Percentiles rank a stretch among this genome's conserved stretches.
Evolutionary conservation across 108 stramenopile species (phyloP).

Genomic region (Skeletonema potamos): DNA sequence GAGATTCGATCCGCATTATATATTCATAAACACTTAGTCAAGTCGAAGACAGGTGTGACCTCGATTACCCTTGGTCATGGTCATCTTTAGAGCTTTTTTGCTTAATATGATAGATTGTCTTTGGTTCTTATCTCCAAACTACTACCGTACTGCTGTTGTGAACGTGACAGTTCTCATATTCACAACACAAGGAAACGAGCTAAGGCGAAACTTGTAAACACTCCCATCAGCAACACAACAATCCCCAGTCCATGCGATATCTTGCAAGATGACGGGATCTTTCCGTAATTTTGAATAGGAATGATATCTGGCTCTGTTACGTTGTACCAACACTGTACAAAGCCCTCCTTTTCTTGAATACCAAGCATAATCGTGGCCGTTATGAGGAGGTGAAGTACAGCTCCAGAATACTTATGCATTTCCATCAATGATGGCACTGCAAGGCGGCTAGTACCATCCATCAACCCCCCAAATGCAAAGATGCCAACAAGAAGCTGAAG

Average conservation of each 20-base stretch:
- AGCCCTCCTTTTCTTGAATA: conserved; percentile 81
- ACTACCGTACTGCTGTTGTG: too few relatives aligned
- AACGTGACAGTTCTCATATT: too few relatives aligned
- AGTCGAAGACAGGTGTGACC: too few relatives aligned
- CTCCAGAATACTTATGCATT: conserved; percentile 54
- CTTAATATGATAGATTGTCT: not conserved
- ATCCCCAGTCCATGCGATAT: conserved; percentile 57
- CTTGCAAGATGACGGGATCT: conserved; percentile 61
- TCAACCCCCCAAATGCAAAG: conserved; percentile 35
- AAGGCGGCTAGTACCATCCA: conserved; percentile 17
- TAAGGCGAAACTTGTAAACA: conserved; percentile 45
- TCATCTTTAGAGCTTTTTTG: too few relatives aligned
- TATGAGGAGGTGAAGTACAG: conserved; percentile 50
- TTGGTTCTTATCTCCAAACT: not conserved
- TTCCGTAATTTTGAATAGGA: conserved; percentile 39
- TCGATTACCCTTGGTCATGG: too few relatives aligned
- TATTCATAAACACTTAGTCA: not conserved
- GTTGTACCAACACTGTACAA: conserved; percentile 60
- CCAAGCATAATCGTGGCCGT: conserved; percentile 65
- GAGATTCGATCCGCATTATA: not conserved
- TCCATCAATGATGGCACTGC: conserved; percentile 42
- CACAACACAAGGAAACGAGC: conserved; percentile 26
- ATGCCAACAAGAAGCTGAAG: conserved; percentile 54
- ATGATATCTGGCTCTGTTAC: conserved; percentile 51
- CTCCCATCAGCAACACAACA: conserved; percentile 43